Percentiles rank a stretch among this genome's conserved stretches.
These are phyloP conservation scores for Pterulicium gracile DNA, from an alignment of 1,284 basidiomycete genomes.

Conservation along the genomic window DNA sequence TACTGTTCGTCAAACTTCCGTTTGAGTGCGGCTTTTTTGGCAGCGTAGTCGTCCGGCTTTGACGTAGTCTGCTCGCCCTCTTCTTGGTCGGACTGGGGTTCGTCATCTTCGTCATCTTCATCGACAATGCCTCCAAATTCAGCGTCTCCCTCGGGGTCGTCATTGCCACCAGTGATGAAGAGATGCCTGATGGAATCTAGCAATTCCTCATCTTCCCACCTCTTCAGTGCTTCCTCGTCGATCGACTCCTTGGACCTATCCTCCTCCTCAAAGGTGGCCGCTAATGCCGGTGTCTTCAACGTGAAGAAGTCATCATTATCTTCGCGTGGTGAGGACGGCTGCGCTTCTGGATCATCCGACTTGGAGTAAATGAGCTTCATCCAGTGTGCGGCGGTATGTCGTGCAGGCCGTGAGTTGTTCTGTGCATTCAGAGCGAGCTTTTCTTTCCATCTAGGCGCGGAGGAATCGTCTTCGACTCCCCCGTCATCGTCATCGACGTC, in stretches of 20 bases:
- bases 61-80: conserved; percentile 26
- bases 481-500: conserved; percentile 41
- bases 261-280: conserved; percentile 20
- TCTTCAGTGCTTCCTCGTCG: conserved; percentile 39
- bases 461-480: conserved; percentile 43
- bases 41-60: conserved; percentile 38
- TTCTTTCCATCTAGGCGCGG: conserved; percentile 36
- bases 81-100: conserved; percentile 24
- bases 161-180: conserved; percentile 77
- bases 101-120: conserved; percentile 35
- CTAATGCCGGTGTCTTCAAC: conserved; percentile 30
- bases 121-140: conserved; percentile 33
- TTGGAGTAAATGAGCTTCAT: conserved; percentile 81
- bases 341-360: conserved; percentile 44
- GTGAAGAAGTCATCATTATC: conserved; percentile 74
- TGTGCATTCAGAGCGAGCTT: conserved; percentile 19
- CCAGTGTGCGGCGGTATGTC: conserved; percentile 52
- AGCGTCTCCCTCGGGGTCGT: conserved; percentile 19
- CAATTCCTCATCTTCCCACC: conserved; percentile 79
- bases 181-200: conserved; percentile 80
- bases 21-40: conserved; percentile 89
- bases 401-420: conserved; percentile 25
- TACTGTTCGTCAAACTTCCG: conserved; percentile 96
- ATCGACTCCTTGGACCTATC: conserved; percentile 56
- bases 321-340: conserved; percentile 24